Conservation (phyloP, 257 asterid genomes). For the Przewalskia tangutica region DNA sequence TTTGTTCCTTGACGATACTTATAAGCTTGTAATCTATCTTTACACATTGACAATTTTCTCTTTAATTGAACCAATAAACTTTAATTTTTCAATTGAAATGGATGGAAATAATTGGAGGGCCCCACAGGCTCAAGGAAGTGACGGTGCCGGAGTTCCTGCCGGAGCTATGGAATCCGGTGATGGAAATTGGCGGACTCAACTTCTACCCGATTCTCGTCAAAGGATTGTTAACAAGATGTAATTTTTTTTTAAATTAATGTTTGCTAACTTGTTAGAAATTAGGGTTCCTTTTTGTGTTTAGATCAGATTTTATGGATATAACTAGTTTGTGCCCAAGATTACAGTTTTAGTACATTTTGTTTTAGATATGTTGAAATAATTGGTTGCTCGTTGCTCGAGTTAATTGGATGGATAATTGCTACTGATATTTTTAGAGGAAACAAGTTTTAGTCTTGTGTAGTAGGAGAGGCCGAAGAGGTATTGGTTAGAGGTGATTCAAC, state of each 20-base stretch:
- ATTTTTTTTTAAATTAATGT: not conserved
- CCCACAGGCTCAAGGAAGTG: not conserved
- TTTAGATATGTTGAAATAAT: not conserved
- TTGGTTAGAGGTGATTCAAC: too few species aligned
- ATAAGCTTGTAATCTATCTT: too few species aligned
- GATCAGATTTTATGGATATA: not conserved
- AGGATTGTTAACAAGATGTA: slow-evolving; percentile 65
- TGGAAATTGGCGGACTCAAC: slow-evolving; percentile 51
- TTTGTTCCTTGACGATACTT: too few species aligned
- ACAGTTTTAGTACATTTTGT: not conserved
- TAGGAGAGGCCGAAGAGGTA: too few species aligned
- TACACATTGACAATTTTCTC: too few species aligned
- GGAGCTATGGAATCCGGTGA: not conserved
- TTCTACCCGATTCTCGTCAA: slow-evolving; percentile 50
- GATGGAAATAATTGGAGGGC: not conserved
- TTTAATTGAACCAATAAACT: too few species aligned
- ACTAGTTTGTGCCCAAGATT: not conserved
- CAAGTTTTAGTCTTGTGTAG: too few species aligned
- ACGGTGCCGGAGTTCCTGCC: not conserved
- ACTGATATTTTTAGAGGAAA: not conserved
- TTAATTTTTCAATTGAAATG: not conserved
- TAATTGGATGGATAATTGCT: not conserved
- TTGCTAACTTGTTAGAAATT: not conserved
- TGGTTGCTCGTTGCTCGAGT: not conserved
- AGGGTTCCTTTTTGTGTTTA: not conserved